Base-by-base conservation (phyloP, 2,329 filamentous ascomycete species). In the Exophiala lecanii-corni region DNA sequence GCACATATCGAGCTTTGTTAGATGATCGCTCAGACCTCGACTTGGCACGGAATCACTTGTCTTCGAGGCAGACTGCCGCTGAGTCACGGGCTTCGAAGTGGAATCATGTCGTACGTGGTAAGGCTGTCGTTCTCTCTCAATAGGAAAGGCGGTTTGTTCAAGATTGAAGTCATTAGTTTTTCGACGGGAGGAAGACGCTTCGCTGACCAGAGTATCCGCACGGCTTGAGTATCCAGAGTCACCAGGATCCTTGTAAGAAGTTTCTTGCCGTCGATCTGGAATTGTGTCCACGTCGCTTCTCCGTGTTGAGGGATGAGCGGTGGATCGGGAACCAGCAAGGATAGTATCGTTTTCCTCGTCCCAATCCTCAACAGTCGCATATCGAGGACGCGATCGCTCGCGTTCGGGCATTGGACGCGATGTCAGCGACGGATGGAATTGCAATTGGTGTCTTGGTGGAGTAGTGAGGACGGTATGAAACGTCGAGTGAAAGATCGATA, bases 141-240 rank as follows among this genome's bases (percentile, higher is more conserved):
- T 42, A 30, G 43, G 45, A 26, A 26, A 26, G 12, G 23, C 23
- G 12, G 23, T 26, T 6, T 6, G 23, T 12, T 26, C 12, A 7
- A 12, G 23, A 26, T 26, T 26, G 23, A n/a, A n/a, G 23, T 26
- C 23, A 12, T 7, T 12, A 26, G 23, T 26, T 6, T 64, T 57
- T 59, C 66, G 56, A 60, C 64, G 65, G 67, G 67, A 62, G 67
- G 58, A 72, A 72, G 69, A 74, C 64, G 70, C 71, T 31, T 47
- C 70, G 65, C 72, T 71, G 62, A 70, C 65, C 49, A 73, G 72
- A 51, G 72, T 70, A 53, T 68, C 69, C 56, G 75, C 76, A 57
- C 72, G 70, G 66, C 75, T 79, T 51, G 75, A 79, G 67, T 80
- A 80, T 56, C 77, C 77, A 53, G 76, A 79, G 63, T 82, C 78